Percentiles rank a stretch among this genome's conserved stretches.
phyloP scores from a whole-genome alignment of 305 asterid genomes.

The Solanum hybrid region DNA sequence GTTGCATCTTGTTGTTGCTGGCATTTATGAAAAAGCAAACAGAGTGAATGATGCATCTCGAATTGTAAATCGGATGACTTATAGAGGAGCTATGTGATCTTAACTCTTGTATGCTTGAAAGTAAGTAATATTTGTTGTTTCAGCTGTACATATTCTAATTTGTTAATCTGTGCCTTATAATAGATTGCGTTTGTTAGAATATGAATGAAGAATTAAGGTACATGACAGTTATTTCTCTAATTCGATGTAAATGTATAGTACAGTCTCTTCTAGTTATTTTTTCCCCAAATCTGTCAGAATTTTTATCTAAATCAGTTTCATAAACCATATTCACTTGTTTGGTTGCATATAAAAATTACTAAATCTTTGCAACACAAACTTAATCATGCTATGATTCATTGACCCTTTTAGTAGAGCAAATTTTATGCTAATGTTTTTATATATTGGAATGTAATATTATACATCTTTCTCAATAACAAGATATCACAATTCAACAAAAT shows the following conservation, averaged over 20 bases:
- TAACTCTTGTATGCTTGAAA: conserved; percentile 7
- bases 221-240: neutral
- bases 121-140: neutral
- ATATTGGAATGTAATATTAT: neutral
- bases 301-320: neutral
- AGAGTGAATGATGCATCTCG: conserved; percentile 63
- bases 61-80: conserved; percentile 55
- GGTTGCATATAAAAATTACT: neutral
- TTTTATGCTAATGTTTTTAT: neutral
- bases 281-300: neutral
- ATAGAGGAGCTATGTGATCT: conserved; percentile 24
- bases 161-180: neutral
- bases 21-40: conserved; percentile 71
- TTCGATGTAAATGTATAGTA: neutral
- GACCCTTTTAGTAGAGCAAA: neutral
- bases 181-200: neutral
- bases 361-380: neutral
- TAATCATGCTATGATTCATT: neutral
- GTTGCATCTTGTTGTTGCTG: conserved; percentile 65
- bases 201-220: neutral
- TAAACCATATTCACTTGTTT: neutral
- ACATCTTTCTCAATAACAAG: neutral
- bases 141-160: neutral
- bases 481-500: neutral
- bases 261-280: neutral